Base-by-base conservation (phyloP, 176 grass and related monocot genomes). In the Tillandsia fasciculata region DNA sequence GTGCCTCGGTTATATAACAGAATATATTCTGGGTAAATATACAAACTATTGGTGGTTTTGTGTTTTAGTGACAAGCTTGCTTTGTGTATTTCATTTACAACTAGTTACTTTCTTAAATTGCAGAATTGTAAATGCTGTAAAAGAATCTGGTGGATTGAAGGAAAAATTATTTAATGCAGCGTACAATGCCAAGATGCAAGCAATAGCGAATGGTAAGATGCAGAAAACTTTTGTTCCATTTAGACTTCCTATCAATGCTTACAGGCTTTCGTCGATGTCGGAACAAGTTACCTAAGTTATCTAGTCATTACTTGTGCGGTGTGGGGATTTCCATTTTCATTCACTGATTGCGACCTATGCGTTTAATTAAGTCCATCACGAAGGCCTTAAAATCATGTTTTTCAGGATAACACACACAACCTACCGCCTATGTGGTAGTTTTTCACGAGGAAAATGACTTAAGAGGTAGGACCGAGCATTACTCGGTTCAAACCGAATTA, bases 51-150 rank as follows among this genome's bases (percentile, higher is more conserved):
- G 15, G 29, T 84, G 59, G 26, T 67, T 6, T 33, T 66, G 51
- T 53, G 2, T 51, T 52, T 52, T 70, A 26, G 48, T 49, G 54
- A 26, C 5, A 73, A 42, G 33, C 33, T 42, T 26, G 22, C 49
- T 18, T 65, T 75, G 42, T 11, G 2, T 14, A 59, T 33, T 71
- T 22, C 9, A 59, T 75, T 70, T 79, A 9, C n/a, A 1, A 66
- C 51, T 42, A 29, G 50, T 68, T 65, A 74, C 49, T 47, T 86
- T 11, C 20, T 80, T 72, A 72, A 24, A 56, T 12, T 67, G 52
- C 54, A 93, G 89, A 75, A 87, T 99, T 65, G 86, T 88, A 58
- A 93, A 93, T 78, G 89, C 89, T 64, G 89, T 99, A 11, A 99
- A 99, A 71, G 84, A 83, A 71, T 88, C 89, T 61, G 84, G 94